phyloP scores from a whole-genome alignment of 106 monocot species.

The Dioscorea zingiberensis region DNA sequence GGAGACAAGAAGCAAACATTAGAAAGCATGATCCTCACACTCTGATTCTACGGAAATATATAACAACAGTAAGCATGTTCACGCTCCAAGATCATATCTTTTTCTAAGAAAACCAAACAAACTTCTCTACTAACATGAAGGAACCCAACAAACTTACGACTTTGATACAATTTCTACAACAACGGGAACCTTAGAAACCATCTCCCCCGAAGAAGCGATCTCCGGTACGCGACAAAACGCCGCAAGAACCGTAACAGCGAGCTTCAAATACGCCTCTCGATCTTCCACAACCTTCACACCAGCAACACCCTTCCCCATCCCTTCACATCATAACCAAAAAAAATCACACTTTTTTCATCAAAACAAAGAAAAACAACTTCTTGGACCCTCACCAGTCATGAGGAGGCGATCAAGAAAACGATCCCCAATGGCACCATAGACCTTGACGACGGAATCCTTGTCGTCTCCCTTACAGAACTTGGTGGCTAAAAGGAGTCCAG shows the following conservation, averaged over 20 bases:
- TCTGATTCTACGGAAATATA: too few relatives aligned
- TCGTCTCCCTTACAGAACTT: conserved; percentile 59
- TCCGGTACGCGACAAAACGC: conserved; percentile 70
- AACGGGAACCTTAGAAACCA: conserved; percentile 52
- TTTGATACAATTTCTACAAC: conserved; percentile 53
- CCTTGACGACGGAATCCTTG: conserved; percentile 30
- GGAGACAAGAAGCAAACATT: not conserved
- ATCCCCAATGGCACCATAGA: conserved; percentile 71
- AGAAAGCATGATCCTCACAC: too few relatives aligned
- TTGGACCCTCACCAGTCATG: conserved; percentile 41
- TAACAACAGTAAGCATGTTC: too few relatives aligned
- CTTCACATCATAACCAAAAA: conserved; percentile 9
- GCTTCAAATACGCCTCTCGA: conserved; percentile 56
- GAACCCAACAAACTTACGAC: conserved; percentile 37
- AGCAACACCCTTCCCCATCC: conserved; percentile 40
- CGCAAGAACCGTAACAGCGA: conserved; percentile 70
- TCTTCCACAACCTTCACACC: conserved; percentile 32
- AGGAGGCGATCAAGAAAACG: conserved; percentile 80
- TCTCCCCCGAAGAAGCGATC: conserved; percentile 66
- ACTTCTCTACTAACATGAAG: not conserved
- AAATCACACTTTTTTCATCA: not conserved
- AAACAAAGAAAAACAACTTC: not conserved
- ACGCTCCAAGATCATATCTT: too few relatives aligned
- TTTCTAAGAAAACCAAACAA: not conserved
- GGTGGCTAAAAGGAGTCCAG: conserved; percentile 85